A percentile compares a stretch with the other conserved stretches of the same genome.
phyloP scores from a whole-genome alignment of 2,329 filamentous ascomycete genomes.

The Clarireedia monteithiana region DNA sequence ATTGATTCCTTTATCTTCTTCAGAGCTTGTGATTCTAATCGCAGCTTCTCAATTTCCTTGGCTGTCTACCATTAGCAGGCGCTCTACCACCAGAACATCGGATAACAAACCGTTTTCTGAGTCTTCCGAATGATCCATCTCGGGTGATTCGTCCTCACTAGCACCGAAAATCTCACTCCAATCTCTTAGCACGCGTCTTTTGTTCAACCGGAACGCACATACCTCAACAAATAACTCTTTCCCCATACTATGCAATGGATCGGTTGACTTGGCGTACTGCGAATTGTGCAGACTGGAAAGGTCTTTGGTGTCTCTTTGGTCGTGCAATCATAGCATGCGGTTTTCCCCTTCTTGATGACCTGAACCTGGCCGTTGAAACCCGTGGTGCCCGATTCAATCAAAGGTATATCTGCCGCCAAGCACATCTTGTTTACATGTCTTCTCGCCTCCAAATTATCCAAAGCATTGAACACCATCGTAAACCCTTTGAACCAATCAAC shows the following conservation, averaged over 20 bases:
- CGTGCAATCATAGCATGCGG: slow-evolving; percentile 94
- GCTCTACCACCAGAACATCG: neutral
- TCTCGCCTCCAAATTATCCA: slow-evolving; percentile 90
- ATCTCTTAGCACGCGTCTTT: slow-evolving; percentile 24
- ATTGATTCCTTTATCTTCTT: slow-evolving; percentile 76
- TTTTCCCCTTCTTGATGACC: slow-evolving; percentile 85
- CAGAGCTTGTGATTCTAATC: slow-evolving; percentile 73
- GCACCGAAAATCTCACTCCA: slow-evolving; percentile 78
- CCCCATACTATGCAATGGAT: slow-evolving; percentile 99
- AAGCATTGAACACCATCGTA: slow-evolving; percentile 85
- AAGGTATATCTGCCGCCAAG: slow-evolving; percentile 76
- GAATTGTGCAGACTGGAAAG: slow-evolving; percentile 94
- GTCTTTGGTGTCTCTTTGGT: slow-evolving; percentile 85
- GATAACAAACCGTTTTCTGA: slow-evolving; percentile 62
- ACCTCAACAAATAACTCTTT: slow-evolving; percentile 89
- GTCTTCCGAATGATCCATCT: slow-evolving; percentile 73
- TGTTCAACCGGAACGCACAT: slow-evolving; percentile 10
- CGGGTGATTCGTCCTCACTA: slow-evolving; percentile 75
- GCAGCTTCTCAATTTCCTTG: slow-evolving; percentile 80
- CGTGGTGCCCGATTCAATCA: slow-evolving; percentile 95
- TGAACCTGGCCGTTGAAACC: slow-evolving; percentile 98
- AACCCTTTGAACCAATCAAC: slow-evolving; percentile 84
- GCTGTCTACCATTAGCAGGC: slow-evolving; percentile 33
- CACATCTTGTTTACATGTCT: slow-evolving; percentile 98
- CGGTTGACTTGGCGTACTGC: slow-evolving; percentile 89